Evolutionary conservation across 495 filamentous ascomycete genomes (phyloP).

Genomic region (Hyaloscypha variabilis): DNA sequence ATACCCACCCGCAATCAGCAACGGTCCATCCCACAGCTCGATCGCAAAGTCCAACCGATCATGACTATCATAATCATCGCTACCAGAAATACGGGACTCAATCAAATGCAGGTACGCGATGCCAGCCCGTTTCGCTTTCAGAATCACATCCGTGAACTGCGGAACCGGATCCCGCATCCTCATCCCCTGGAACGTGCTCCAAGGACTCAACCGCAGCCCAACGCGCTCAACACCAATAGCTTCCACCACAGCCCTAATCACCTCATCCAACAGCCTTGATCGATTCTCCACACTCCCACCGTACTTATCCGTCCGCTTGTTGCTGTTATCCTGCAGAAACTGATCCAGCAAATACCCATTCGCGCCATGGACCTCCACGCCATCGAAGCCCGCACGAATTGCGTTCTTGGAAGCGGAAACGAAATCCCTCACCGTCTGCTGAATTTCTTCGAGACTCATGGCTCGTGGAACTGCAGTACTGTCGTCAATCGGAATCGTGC

Average conservation of each 20-base stretch:
- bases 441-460: not conserved
- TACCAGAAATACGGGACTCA: not conserved
- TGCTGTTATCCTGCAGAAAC: not conserved
- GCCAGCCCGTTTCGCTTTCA: not conserved
- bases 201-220: not conserved
- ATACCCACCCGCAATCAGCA: constrained; percentile 2
- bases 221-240: constrained; percentile 1
- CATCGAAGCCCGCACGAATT: constrained; percentile 6
- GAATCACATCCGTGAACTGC: constrained; percentile 6
- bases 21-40: not conserved
- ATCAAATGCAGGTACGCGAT: not conserved
- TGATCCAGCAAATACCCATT: not conserved
- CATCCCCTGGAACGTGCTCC: constrained; percentile 1
- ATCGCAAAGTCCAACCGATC: not conserved
- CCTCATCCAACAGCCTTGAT: constrained; percentile 53
- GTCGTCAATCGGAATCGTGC: constrained; percentile 35
- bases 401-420: not conserved
- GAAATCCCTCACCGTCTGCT: constrained; percentile 2
- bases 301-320: constrained; percentile 57
- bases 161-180: constrained; percentile 2
- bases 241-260: constrained; percentile 35
- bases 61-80: not conserved
- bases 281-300: constrained; percentile 66
- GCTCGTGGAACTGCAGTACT: constrained; percentile 40
- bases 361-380: not conserved